Evolutionary conservation across 2,329 filamentous ascomycete genomes (phyloP).

Genomic region (Helminthosporium solani): DNA sequence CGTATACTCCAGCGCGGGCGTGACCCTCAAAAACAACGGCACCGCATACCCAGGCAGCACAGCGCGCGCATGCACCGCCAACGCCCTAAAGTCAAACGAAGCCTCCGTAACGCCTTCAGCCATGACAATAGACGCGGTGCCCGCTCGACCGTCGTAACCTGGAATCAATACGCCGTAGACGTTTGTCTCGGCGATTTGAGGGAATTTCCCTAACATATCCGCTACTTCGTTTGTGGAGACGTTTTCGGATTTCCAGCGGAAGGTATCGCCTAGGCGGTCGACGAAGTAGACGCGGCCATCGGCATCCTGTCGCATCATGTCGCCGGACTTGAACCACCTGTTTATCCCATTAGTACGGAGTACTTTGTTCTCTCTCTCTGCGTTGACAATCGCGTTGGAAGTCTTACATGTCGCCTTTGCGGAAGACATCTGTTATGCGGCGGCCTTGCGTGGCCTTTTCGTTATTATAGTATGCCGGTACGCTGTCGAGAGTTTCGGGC

Average conservation of each 20-base stretch:
- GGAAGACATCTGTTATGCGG: constrained; percentile 37
- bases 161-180: constrained; percentile 49
- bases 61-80: constrained; percentile 42
- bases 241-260: constrained; percentile 49
- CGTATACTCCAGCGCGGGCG: constrained; percentile 46
- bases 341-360: no score
- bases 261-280: constrained; percentile 43
- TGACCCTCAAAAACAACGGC: constrained; percentile 47
- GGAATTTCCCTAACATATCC: constrained; percentile 44
- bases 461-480: constrained; percentile 40
- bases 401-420: constrained; percentile 42
- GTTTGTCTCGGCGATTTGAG: constrained; percentile 46
- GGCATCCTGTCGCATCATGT: constrained; percentile 39
- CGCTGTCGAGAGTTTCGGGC: constrained; percentile 21
- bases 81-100: constrained; percentile 35
- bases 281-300: constrained; percentile 42
- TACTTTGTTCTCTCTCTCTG: background rate
- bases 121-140: constrained; percentile 46
- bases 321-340: constrained; percentile 43
- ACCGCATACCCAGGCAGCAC: constrained; percentile 50
- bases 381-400: background rate
- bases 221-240: constrained; percentile 50
- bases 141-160: constrained; percentile 48
- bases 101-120: constrained; percentile 33
- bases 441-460: constrained; percentile 31